These are phyloP conservation scores for Colletotrichum liaoningense DNA, from an alignment of 2,329 filamentous ascomycete species.

Conservation along the genomic window DNA sequence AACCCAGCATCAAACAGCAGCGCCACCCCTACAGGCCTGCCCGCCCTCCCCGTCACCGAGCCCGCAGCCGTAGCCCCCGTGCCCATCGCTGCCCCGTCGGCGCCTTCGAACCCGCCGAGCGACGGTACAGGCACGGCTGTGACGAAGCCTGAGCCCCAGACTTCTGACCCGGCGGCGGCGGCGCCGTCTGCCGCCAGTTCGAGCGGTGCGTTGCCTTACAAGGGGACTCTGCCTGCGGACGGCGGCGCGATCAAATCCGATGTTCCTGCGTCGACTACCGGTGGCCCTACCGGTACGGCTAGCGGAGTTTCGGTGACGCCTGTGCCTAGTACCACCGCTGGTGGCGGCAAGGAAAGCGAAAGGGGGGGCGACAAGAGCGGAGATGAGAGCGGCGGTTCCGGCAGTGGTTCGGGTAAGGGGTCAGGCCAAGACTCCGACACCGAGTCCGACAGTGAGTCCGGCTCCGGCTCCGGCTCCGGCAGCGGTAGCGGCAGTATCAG, in stretches of 20 bases:
- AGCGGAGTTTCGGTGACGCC: background rate
- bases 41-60: constrained; percentile 10
- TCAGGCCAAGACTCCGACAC: background rate
- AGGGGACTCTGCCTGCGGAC: background rate
- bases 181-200: background rate
- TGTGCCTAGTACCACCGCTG: background rate
- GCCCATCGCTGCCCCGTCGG: background rate
- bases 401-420: background rate
- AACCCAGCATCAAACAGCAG: background rate
- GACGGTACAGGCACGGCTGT: background rate
- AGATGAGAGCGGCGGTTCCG: background rate
- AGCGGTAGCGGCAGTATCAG: background rate
- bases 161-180: background rate
- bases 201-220: background rate
- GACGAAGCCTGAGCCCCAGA: background rate
- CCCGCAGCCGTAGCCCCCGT: constrained; percentile 13
- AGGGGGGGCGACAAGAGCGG: background rate
- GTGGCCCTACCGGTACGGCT: background rate
- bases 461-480: background rate
- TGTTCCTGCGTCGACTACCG: background rate
- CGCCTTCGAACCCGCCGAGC: background rate
- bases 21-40: background rate
- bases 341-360: background rate
- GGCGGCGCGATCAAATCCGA: background rate
- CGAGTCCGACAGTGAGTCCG: background rate